Base-by-base conservation (phyloP, 371 early-diverging fungal species). In the Nosema bombycis region DNA sequence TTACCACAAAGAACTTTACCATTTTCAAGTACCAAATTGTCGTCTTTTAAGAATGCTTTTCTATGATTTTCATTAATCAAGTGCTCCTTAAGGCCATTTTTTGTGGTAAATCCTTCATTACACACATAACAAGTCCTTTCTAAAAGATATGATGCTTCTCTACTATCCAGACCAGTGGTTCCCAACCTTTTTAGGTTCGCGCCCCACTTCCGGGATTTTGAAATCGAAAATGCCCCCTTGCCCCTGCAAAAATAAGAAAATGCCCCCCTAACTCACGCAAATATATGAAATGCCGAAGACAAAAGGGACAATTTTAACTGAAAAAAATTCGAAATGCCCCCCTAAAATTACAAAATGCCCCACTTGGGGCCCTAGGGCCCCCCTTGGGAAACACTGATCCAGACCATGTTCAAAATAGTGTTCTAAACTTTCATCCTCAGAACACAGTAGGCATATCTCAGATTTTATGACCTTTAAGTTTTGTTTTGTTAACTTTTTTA, bases 101-200 rank as follows among this genome's bases (percentile, higher is more conserved):
- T 37, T 18, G n/a, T 70, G 3, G 62, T 69, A 33, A 76, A 76
- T 34, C 70, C 77, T 61, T 76, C 77, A 46, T 76, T 61, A 61
- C 77, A 76, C 2, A 76, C 70, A 76, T 76, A 76, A 33, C 77
- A 76, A 26, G 70, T 69, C 23, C 37, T 70, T 33, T 33, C 62
- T 3, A 38, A 26, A 23, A 76, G 60, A 36, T 67, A 70, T 15
- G 21, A 23, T 46, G 58, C 33, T 61, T 76, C 60, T 26, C 61
- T 30, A 21, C 61, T 62, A 37, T 32, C 38, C 3, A 76, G 38
- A 37, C 56, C 70, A 62, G n/a, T n/a, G n/a, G n/a, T n/a, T n/a
- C n/a, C n/a, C n/a, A n/a, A n/a, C n/a, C n/a, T n/a, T n/a, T n/a
- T n/a, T n/a, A n/a, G n/a, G n/a, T n/a, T n/a, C n/a, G n/a, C n/a